Percentiles rank a stretch among this genome's conserved stretches.
phyloP scores from a whole-genome alignment of 768 basidiomycete genomes.

The Lactarius akahatsu region DNA sequence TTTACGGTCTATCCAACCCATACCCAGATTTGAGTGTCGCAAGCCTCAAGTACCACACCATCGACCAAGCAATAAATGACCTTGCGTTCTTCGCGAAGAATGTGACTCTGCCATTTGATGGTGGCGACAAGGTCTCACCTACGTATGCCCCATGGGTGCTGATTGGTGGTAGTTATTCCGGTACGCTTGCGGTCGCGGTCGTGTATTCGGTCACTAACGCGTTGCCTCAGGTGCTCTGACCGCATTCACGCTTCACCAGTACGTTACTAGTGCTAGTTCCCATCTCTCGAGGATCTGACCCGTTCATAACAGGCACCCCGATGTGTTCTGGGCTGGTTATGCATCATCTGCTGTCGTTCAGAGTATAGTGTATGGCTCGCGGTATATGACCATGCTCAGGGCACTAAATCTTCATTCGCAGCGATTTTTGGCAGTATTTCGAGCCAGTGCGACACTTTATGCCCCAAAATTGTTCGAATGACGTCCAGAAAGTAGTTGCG shows the following conservation, averaged over 20 bases:
- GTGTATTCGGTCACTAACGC: constrained; percentile 11
- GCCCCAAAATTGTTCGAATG: constrained; percentile 72
- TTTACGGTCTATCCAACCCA: constrained; percentile 38
- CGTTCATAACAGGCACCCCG: constrained; percentile 50
- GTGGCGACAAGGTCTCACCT: constrained; percentile 60
- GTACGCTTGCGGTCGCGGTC: constrained; percentile 22
- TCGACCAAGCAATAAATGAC: constrained; percentile 40
- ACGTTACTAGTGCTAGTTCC: background rate
- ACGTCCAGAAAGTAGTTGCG: constrained; percentile 39
- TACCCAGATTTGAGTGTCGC: background rate
- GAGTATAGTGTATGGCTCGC: background rate
- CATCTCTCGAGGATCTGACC: background rate
- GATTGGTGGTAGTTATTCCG: constrained; percentile 46
- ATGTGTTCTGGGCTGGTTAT: constrained; percentile 59
- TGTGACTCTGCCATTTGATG: constrained; percentile 37
- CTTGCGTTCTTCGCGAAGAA: constrained; percentile 67
- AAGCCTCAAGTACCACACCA: background rate
- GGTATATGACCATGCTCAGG: background rate
- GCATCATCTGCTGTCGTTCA: constrained; percentile 37
- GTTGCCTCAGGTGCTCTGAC: constrained; percentile 34
- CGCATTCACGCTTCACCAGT: constrained; percentile 72
- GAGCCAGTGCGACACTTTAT: constrained; percentile 67
- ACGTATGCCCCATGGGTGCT: constrained; percentile 45
- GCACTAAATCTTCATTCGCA: background rate
- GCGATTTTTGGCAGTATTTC: constrained; percentile 47